Base-by-base conservation (phyloP, 768 basidiomycete genomes). In the Amyloporia xantha region DNA sequence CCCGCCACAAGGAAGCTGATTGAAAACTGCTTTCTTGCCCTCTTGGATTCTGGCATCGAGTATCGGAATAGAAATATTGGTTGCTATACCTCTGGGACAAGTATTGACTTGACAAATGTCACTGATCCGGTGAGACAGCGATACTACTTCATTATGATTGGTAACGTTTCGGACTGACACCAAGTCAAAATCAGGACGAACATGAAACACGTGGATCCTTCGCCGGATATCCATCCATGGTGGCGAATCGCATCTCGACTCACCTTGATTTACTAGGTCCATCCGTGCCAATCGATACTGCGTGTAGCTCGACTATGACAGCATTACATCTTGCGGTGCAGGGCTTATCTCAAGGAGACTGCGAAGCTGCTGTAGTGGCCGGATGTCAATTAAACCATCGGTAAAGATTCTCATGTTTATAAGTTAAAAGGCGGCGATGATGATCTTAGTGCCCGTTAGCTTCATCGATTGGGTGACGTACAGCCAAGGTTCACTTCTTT, bases 231-330 rank as follows among this genome's bases (percentile, higher is more conserved):
- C 66, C 70, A 11, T 55, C 60, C 10, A 68, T 66, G 59, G 60
- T 73, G 4, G 69, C 73, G 19, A 74, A 73, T 57, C 59, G 63
- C 28, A 59, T 74, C 36, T 71, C 73, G 1, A 70, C 73, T 52
- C 66, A 70, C 47, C 57, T 73, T 30, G 67, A 71, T 41, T 48
- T 70, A 21, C 65, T 59, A 1, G 76, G 76, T 11, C 78, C 77
- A n/a, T 79, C 77, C 3, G 51, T 78, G 24, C 72, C 75, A 4
- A 56, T 70, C 0, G 76, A 79, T 49, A 76, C 73, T 0, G 74
- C 74, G 2, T 78, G 77, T 53, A 76, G 73, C 35, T 77, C 75
- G n/a, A 68, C 66, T 13, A 57, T 72, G 15, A 69, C 64, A 4
- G 74, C 73, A 2, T 62, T 73, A 37, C 76, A 79, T 58, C 66